Conservation (phyloP, 2,329 filamentous ascomycete species). For the Aspergillus neoniger region DNA sequence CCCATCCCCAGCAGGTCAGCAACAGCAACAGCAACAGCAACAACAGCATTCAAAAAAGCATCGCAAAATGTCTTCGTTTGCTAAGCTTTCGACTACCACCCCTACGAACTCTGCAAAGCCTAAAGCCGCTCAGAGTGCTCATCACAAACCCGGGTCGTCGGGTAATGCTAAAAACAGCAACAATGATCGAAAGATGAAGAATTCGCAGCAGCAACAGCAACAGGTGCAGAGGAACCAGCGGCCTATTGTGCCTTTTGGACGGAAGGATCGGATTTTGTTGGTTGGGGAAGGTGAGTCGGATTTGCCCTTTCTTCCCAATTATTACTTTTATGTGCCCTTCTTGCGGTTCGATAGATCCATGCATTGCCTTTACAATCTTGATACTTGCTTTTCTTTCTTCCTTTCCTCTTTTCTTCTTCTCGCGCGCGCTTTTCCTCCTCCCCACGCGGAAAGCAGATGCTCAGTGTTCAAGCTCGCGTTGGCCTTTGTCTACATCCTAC, state of each 20-base stretch:
- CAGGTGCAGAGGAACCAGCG: constrained; percentile 27
- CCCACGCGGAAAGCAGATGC: not conserved
- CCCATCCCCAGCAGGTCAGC: constrained; percentile 11
- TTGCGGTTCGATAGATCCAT: constrained; percentile 8
- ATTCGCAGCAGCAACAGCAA: constrained; percentile 25
- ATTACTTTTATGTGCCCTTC: constrained; percentile 2
- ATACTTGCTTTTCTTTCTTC: too few relatives aligned
- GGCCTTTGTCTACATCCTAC: not conserved
- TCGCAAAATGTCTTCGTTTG: constrained; percentile 33
- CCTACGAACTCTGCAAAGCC: not conserved
- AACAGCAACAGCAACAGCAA: not conserved
- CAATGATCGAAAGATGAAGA: constrained; percentile 12
- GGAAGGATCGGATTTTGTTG: constrained; percentile 45
- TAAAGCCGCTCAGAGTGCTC: constrained; percentile 5
- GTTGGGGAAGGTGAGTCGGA: constrained; percentile 46
- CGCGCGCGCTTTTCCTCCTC: too few relatives aligned
- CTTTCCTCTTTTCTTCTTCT: too few relatives aligned
- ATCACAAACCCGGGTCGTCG: not conserved
- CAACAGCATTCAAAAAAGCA: constrained; percentile 13
- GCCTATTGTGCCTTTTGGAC: constrained; percentile 44
- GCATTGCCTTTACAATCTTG: not conserved
- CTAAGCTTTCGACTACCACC: constrained; percentile 27
- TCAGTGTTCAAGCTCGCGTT: not conserved
- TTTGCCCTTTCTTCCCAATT: constrained; percentile 3
- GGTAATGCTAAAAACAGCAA: constrained; percentile 10